Base-by-base conservation (phyloP, 805 yeast genomes). In the Candida tallmaniae region DNA sequence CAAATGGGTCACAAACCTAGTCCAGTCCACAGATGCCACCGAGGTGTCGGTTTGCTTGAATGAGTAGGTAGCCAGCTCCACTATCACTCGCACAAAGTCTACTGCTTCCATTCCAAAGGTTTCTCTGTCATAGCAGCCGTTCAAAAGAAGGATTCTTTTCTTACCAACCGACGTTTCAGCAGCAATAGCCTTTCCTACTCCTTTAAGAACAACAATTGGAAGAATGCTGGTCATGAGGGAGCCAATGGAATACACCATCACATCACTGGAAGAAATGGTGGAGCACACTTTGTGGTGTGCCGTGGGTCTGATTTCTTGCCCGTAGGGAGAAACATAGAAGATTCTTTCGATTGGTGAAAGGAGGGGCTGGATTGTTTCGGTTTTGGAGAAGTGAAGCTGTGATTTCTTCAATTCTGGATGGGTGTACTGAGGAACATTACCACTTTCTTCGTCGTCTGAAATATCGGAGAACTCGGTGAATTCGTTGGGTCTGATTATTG, bases 151-250 rank as follows among this genome's bases (percentile, higher is more conserved):
- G 5, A 88, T 66, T 48, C 80, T 78, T 35, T 65, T 67, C 39
- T 62, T 63, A 2, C 23, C 21, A 19, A 32, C 30, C 4, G 39
- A 16, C 15, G 36, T 21, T 23, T 34, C 59, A 8, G 44, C 45
- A 10, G 58, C 59, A 17, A 84, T 73, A 0, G 87, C 79, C 23
- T 70, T 70, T 0, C 89, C 89, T 6, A 84, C 69, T 2, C 94
- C 95, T 33, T 76, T 76, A 3, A 86, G 61, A 6, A 86, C 72
- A 5, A 87, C 59, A 0, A 87, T 78, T 0, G 97, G 97, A 3
- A 87, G 60, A 5, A 83, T 76, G 32, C 95, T 84, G 0, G 97
- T 89, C 81, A 84, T 83, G 23, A 89, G 62, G 1, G 95, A 83
- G 1, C 97, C 97, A 36, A 89, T 83, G 0, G 95, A 83, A 51